These are phyloP conservation scores for Macrolepiota dolichaula DNA, from an alignment of 768 basidiomycete species.

Conservation along the genomic window DNA sequence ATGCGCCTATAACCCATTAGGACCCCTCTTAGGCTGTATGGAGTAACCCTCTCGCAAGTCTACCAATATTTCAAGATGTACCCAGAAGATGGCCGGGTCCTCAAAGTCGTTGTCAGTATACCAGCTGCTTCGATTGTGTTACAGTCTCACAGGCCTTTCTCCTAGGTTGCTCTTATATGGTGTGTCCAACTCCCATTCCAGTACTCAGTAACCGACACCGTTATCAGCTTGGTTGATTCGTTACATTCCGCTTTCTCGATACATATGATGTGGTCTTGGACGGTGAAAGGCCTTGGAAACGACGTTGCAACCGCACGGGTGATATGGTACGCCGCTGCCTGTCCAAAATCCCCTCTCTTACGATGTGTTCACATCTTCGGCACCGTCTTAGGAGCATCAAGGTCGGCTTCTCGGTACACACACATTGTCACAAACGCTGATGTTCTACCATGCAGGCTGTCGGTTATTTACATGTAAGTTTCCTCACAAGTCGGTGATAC, in stretches of 20 bases:
- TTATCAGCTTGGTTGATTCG: slow-evolving; percentile 3
- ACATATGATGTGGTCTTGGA: slow-evolving; percentile 11
- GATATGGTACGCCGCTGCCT: slow-evolving; percentile 2
- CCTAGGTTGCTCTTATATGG: slow-evolving; percentile 8
- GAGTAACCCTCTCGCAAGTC: slow-evolving; percentile 8
- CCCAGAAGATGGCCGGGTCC: slow-evolving; percentile 2
- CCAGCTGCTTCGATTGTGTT: background rate
- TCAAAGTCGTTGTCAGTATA: slow-evolving; percentile 1
- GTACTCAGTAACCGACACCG: background rate
- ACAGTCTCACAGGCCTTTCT: background rate
- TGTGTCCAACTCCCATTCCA: background rate
- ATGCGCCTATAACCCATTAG: background rate
- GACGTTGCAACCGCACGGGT: background rate
- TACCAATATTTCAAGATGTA: slow-evolving; percentile 8
- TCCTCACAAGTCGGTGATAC: background rate
- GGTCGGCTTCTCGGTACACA: background rate
- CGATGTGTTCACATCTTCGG: background rate
- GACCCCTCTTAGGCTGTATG: background rate
- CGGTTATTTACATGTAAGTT: slow-evolving; percentile 7
- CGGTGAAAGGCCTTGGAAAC: slow-evolving; percentile 3
- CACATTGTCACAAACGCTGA: background rate
- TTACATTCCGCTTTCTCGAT: slow-evolving; percentile 12
- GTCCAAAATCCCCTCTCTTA: background rate
- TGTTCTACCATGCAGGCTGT: background rate
- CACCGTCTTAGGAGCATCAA: slow-evolving; percentile 7